Conservation (phyloP, 2,329 filamentous ascomycete genomes). For the Pyrenophora graminea region DNA sequence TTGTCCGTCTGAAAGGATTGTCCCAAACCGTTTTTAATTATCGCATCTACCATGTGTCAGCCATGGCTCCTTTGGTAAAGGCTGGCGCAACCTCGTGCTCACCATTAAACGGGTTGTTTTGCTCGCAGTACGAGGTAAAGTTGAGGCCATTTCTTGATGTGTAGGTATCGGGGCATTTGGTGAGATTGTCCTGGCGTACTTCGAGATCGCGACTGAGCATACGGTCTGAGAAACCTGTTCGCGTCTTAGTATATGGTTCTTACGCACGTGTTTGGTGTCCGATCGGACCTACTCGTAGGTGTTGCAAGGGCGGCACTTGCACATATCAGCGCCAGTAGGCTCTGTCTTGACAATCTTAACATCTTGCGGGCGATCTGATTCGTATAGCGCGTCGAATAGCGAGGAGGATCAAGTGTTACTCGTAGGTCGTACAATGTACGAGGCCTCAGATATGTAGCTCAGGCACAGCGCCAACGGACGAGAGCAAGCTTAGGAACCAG, state of each 20-base stretch:
- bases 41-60: conserved; percentile 25
- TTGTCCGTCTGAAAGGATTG: conserved; percentile 19
- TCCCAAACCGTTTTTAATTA: not conserved
- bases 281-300: conserved; percentile 24
- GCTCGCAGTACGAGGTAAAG: conserved; percentile 37
- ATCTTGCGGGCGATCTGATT: conserved; percentile 2
- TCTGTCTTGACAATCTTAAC: conserved; percentile 7
- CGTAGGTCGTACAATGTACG: too few relatives aligned
- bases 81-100: not conserved
- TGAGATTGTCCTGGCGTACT: conserved; percentile 15
- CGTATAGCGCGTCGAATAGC: not conserved
- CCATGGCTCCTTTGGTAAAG: not conserved
- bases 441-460: too few relatives aligned
- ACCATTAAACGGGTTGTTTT: conserved; percentile 38
- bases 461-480: not conserved
- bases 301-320: conserved; percentile 30
- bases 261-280: not conserved
- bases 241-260: conserved; percentile 11
- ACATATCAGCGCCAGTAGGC: conserved; percentile 28
- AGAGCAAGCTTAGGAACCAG: not conserved
- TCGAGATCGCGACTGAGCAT: conserved; percentile 17
- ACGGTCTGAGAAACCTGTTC: conserved; percentile 24
- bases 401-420: too few relatives aligned
- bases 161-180: conserved; percentile 27
- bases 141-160: conserved; percentile 36